Percentiles rank a stretch among this genome's conserved stretches.
These are phyloP conservation scores for Linum usitatissimum DNA, from an alignment of 345 rosid species.

Conservation along the genomic window DNA sequence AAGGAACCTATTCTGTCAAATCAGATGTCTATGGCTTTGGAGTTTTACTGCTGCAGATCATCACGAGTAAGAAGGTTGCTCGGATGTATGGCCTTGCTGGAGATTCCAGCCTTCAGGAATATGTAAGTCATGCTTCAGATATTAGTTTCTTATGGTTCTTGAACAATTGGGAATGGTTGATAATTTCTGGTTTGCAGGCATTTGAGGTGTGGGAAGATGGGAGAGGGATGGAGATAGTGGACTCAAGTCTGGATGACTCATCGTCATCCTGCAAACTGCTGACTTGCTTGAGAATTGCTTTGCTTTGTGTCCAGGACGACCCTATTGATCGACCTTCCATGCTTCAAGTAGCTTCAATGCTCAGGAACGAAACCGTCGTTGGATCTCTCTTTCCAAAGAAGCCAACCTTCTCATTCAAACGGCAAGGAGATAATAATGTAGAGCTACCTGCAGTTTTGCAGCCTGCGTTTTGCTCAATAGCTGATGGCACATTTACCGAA, in stretches of 20 bases:
- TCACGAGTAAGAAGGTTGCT: not conserved
- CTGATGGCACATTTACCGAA: not conserved
- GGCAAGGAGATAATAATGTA: not conserved
- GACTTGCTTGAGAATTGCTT: not conserved
- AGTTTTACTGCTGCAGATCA: not conserved
- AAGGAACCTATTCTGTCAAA: not conserved
- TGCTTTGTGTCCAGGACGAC: not conserved
- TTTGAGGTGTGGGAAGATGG: not conserved
- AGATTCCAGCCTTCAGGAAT: not conserved
- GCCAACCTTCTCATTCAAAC: not conserved
- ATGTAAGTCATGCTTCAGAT: not conserved
- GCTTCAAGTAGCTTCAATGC: not conserved
- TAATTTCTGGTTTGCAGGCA: not conserved
- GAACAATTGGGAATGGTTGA: too few relatives aligned
- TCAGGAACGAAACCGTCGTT: not conserved
- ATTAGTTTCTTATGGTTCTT: not conserved
- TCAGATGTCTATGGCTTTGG: not conserved
- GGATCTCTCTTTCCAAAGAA: not conserved
- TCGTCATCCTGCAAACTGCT: not conserved
- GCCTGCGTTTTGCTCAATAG: not conserved
- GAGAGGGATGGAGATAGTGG: not conserved
- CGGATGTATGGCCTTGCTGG: not conserved
- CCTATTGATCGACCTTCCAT: not conserved
- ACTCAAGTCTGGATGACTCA: not conserved
- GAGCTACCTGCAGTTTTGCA: not conserved